phyloP scores from a whole-genome alignment of 2,329 filamentous ascomycete genomes.

The Parastagonospora avenae region DNA sequence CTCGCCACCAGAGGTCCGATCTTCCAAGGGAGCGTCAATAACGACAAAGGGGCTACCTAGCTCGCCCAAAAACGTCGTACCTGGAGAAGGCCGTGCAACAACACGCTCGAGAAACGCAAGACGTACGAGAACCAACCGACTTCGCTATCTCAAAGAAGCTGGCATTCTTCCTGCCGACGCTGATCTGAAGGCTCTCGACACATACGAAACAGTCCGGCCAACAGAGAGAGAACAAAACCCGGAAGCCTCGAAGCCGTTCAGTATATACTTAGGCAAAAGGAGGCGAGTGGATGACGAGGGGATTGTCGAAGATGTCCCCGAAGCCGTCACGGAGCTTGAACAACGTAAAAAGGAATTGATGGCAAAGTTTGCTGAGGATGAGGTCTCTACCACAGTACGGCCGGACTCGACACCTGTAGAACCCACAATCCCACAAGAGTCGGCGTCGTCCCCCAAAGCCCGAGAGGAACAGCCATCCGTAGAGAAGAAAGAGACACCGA shows the following conservation, averaged over 20 bases:
- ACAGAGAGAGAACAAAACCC: not conserved
- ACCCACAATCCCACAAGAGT: not conserved
- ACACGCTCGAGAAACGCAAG: slow-evolving; percentile 64
- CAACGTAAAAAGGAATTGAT: slow-evolving; percentile 30
- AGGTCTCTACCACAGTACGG: slow-evolving; percentile 1
- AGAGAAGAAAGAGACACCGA: slow-evolving; percentile 13
- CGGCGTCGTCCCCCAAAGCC: not conserved
- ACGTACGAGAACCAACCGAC: slow-evolving; percentile 54
- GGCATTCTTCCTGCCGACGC: slow-evolving; percentile 59
- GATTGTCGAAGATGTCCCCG: not conserved
- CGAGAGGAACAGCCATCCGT: not conserved
- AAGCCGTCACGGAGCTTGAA: slow-evolving; percentile 22
- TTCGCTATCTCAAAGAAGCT: slow-evolving; percentile 59
- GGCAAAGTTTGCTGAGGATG: slow-evolving; percentile 17
- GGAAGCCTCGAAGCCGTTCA: slow-evolving; percentile 7
- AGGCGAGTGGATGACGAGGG: slow-evolving; percentile 32
- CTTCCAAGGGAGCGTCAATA: slow-evolving; percentile 22
- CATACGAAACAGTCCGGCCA: slow-evolving; percentile 49
- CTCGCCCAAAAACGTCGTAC: slow-evolving; percentile 36
- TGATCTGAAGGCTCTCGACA: slow-evolving; percentile 56
- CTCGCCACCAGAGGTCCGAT: slow-evolving; percentile 27
- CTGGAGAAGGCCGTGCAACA: slow-evolving; percentile 54
- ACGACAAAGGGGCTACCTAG: not conserved
- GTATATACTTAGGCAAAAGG: slow-evolving; percentile 22
- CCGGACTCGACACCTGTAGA: not conserved